phyloP scores from a whole-genome alignment of 129 eudicot genomes.

The Logfia minima region DNA sequence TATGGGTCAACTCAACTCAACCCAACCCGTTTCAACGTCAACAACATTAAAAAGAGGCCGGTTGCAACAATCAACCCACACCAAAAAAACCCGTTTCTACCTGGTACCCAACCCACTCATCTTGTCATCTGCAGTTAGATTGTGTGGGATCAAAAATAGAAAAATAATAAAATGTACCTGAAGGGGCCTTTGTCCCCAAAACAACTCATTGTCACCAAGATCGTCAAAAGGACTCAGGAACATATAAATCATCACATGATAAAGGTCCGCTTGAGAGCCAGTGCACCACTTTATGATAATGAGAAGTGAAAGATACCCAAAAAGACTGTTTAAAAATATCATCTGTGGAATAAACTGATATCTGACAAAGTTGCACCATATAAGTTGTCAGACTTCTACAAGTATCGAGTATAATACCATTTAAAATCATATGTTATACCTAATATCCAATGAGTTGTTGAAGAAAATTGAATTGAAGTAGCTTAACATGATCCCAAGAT shows the following conservation, averaged over 20 bases:
- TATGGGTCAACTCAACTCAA: background rate
- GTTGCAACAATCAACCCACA: background rate
- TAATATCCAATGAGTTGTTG: constrained; percentile 69
- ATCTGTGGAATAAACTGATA: constrained; percentile 96
- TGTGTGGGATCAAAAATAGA: constrained; percentile 1
- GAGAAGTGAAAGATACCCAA: constrained; percentile 96
- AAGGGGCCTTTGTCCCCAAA: constrained; percentile 90
- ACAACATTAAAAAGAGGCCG: background rate
- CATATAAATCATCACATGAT: constrained; percentile 99
- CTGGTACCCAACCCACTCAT: background rate
- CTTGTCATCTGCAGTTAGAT: background rate
- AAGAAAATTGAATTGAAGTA: constrained; percentile 90
- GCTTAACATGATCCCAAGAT: constrained; percentile 87
- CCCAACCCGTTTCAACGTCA: background rate
- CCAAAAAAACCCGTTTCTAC: background rate
- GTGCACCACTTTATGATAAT: constrained; percentile 92
- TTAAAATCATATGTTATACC: constrained; percentile 40
- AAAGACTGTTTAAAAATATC: constrained; percentile 97
- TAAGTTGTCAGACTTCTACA: constrained; percentile 18
- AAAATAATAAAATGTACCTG: constrained; percentile 55
- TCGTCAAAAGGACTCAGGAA: constrained; percentile 93
- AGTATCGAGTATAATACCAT: background rate
- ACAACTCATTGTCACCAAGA: constrained; percentile 89
- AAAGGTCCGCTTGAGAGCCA: constrained; percentile 96
- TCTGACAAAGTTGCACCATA: constrained; percentile 48